Evolutionary conservation across 2,329 filamentous ascomycete species (phyloP), one percentile per base, ranked within the genome.

Genomic region (Conoideocrella luteorostrata): DNA sequence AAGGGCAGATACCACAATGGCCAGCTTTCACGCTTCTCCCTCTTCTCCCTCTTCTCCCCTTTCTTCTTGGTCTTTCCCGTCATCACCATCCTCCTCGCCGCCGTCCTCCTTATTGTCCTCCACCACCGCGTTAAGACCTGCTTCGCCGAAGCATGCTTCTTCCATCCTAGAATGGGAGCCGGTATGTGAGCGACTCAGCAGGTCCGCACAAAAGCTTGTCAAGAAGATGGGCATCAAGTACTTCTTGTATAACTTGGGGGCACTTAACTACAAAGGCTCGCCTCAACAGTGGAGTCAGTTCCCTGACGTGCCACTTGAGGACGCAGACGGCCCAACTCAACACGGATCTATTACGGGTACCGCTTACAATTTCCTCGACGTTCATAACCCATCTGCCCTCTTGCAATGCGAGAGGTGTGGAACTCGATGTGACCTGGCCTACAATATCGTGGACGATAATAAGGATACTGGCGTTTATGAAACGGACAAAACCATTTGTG

Each of bases 361-460:
- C 11, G 4, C 7, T 4, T 13, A 18, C 11, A 1, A 24, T 3
- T 9, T 32, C 10, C 23, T 17, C 17, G 3, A 18, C 15, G 2
- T 1, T 4, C 10, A 30, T 21, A 4, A 6, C n/a, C 4, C n/a
- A 5, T 23, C 26, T 9, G 10, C n/a, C 15, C 28, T 39, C 7
- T 9, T 39, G 42, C 21, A 39, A 23, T 44, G 42, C 29, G 10
- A 39, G 28, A 34, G 42, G 13, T 44, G 42, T 21, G 35, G 35
- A 11, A 38, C 36, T 3, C n/a, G 11, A 13, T 34, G 35, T 22
- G 44, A 51, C 7, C 11, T 55, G 17, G 17, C 23, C 11, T 47
- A 47, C 28, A 22, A 39, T 21, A 22, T 44, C 17, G 32, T 36
- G n/a, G 20, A 15, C 10, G 12, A 17, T 24, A 21, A 15, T n/a